Evolutionary conservation across 768 basidiomycete genomes (phyloP).

Genomic region (Clitopilus hobsonii): DNA sequence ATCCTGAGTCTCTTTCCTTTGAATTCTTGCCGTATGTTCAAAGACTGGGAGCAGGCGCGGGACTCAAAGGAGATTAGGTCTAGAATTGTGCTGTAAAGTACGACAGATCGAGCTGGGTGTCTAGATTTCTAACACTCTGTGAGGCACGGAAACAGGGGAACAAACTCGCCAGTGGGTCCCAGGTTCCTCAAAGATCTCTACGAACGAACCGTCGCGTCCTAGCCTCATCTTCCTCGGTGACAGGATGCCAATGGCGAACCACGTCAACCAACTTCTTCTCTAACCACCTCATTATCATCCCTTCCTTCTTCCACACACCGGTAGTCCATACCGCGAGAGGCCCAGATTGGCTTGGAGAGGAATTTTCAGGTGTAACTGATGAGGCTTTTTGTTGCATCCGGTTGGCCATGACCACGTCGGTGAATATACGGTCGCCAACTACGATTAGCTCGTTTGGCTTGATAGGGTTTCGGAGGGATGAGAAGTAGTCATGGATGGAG

Average conservation of each 20-base stretch:
- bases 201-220: slow-evolving; percentile 25
- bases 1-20: too few relatives aligned
- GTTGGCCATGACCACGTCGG: slow-evolving; percentile 84
- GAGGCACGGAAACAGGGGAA: background rate
- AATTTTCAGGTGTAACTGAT: slow-evolving; percentile 20
- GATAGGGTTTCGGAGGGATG: slow-evolving; percentile 50
- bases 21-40: too few relatives aligned
- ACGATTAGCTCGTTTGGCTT: slow-evolving; percentile 65
- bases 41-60: too few relatives aligned
- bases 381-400: slow-evolving; percentile 45
- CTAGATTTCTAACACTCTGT: background rate
- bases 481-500: slow-evolving; percentile 73
- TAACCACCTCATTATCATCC: slow-evolving; percentile 53
- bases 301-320: slow-evolving; percentile 65
- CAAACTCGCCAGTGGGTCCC: background rate
- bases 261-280: slow-evolving; percentile 48
- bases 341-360: slow-evolving; percentile 22
- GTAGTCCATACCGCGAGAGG: slow-evolving; percentile 71
- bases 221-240: slow-evolving; percentile 15
- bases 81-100: background rate
- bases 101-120: background rate
- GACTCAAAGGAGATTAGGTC: background rate
- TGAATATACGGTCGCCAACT: slow-evolving; percentile 91
- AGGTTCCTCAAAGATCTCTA: slow-evolving; percentile 12
- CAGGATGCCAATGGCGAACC: slow-evolving; percentile 37